Percentiles rank a stretch among this genome's conserved stretches.
phyloP scores from a whole-genome alignment of 148 eudicot species.

The Vaccinium darrowii region DNA sequence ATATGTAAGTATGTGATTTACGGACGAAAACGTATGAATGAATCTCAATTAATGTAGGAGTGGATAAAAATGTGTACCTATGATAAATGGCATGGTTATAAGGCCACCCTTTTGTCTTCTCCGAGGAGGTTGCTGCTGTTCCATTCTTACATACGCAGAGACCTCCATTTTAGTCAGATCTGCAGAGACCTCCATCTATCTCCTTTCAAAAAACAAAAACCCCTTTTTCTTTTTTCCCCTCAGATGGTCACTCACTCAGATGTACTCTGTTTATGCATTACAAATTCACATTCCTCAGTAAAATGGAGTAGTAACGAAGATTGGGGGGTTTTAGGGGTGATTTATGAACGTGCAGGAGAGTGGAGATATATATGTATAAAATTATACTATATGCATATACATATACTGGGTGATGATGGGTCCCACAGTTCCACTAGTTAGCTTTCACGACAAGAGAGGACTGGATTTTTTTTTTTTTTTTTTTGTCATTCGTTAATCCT shows the following conservation, averaged over 20 bases:
- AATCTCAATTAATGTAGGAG: neutral
- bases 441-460: neutral
- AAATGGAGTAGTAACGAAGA: neutral
- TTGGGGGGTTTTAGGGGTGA: neutral
- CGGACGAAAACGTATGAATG: neutral
- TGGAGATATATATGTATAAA: neutral
- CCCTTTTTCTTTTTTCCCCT: neutral
- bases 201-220: conserved; percentile 1
- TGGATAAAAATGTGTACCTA: conserved; percentile 41
- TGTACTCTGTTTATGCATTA: neutral
- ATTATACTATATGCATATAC: neutral
- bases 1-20: neutral
- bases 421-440: neutral
- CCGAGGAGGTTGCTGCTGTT: conserved; percentile 15
- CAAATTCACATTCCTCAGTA: neutral
- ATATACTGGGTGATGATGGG: neutral
- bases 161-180: conserved; percentile 15
- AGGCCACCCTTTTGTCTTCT: conserved; percentile 64
- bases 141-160: conserved; percentile 5
- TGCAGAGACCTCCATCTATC: conserved; percentile 37
- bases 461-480: no score
- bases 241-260: neutral
- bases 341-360: neutral
- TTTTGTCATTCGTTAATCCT: no score
- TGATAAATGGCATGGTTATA: conserved; percentile 88